Base-by-base conservation (phyloP, 2,329 filamentous ascomycete genomes). In the Aureobasidium mangrovei region DNA sequence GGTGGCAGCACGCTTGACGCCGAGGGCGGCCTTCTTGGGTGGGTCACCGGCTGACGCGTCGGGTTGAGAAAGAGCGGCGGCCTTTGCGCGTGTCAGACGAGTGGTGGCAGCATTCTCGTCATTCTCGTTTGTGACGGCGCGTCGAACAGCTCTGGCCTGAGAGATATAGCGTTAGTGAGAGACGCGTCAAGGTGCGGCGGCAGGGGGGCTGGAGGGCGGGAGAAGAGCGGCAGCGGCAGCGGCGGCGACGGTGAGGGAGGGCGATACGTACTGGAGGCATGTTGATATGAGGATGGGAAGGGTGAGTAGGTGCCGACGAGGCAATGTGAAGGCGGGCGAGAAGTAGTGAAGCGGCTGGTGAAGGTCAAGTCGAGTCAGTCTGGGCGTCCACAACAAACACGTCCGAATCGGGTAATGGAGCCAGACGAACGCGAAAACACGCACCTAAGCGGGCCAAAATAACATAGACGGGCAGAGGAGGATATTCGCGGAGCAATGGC, bases 31-130 rank as follows among this genome's bases (percentile, higher is more conserved):
- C 69, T 77, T 77, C 68, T 75, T 82, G 27, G 75, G 72, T 53
- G 74, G 71, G 52, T 85, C 85, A 62, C 85, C 84, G 62, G 77
- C 79, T 66, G 69, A 63, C 48, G 71, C 69, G 51, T 71, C 70
- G 54, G 69, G 69, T 39, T 69, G 69, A 39, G 68, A 69, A 39
- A 80, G 77, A 45, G 86, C 85, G 56, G 89, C 88, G 51, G 90
- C 84, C 76, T 97, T 96, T 62, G 93, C 91, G 74, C 93, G 83
- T 64, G 93, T 97, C 69, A 96, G 76, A 74, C 91, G 89, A 73
- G 86, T 88, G 58, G 86, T 83, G 35, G 59, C 60, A 56, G 70
- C 72, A 70, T 95, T 95, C 77, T 96, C 93, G 70, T 96, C 91
- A 69, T 96, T 96, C 77, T 96, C 91, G 72, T 94, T 93, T 61